Percentiles rank a stretch among this genome's conserved stretches.
Evolutionary conservation across 352 stramenopile genomes (phyloP).

Genomic region (Pythium volutum): DNA sequence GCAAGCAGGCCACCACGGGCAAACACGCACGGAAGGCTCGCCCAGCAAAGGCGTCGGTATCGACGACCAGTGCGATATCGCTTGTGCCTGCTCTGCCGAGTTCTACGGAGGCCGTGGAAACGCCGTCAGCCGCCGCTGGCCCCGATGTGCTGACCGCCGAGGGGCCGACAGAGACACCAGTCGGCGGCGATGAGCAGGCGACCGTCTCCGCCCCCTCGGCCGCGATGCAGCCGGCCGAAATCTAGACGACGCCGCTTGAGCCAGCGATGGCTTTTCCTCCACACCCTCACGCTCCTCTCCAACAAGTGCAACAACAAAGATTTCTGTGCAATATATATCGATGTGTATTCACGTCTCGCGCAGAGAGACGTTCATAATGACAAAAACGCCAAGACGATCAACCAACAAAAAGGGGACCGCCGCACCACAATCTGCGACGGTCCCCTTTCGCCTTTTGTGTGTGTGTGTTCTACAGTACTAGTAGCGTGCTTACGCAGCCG

Average conservation of each 20-base stretch:
- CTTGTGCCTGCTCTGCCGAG: background rate
- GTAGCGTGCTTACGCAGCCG: background rate
- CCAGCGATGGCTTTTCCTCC: no score
- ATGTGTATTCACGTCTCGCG: background rate
- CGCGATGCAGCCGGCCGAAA: background rate
- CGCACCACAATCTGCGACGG: background rate
- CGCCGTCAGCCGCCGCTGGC: background rate
- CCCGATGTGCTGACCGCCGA: no score
- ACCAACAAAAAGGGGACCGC: no score
- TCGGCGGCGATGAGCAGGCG: background rate
- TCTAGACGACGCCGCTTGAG: background rate
- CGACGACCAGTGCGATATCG: background rate
- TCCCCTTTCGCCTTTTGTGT: background rate
- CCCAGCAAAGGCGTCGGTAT: background rate
- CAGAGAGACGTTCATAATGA: no score
- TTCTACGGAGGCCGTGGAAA: background rate
- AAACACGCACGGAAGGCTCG: slow-evolving; percentile 2
- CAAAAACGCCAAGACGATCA: no score
- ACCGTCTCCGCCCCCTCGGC: background rate
- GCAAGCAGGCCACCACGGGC: background rate
- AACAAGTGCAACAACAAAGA: no score
- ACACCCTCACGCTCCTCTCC: no score
- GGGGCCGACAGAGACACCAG: background rate
- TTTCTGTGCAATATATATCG: background rate
- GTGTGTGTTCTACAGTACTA: no score